These are phyloP conservation scores for Sambucus nigra DNA, from an alignment of 129 eudicot species.

Conservation along the genomic window DNA sequence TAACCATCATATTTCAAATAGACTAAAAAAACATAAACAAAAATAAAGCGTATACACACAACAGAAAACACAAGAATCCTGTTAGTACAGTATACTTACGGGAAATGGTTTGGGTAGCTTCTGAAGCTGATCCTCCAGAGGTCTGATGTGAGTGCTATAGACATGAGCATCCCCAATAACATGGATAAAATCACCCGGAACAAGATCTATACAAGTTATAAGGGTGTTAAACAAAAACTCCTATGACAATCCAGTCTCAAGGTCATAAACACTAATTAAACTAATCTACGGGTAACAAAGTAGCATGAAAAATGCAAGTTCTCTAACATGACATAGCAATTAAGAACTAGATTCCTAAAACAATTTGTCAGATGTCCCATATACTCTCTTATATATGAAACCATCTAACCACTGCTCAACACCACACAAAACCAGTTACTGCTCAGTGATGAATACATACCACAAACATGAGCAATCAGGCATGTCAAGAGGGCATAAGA, in stretches of 20 bases:
- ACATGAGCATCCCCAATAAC: constrained; percentile 69
- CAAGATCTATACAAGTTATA: constrained; percentile 28
- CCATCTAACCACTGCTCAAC: no score
- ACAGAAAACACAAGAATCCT: not conserved
- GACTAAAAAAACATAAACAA: not conserved
- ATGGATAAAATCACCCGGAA: constrained; percentile 57
- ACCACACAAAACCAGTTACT: no score
- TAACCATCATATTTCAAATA: not conserved
- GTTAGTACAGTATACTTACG: constrained; percentile 22
- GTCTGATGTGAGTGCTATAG: constrained; percentile 42
- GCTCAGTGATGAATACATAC: constrained; percentile 30
- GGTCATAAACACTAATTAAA: not conserved
- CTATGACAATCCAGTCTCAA: not conserved
- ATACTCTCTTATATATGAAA: no score
- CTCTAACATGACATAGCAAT: no score
- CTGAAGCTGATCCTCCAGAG: constrained; percentile 48
- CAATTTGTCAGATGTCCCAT: no score
- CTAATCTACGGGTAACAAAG: no score
- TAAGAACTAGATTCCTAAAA: not conserved
- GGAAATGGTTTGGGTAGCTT: constrained; percentile 55
- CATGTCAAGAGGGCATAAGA: constrained; percentile 59
- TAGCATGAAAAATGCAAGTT: no score
- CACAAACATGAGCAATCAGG: constrained; percentile 72
- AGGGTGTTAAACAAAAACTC: not conserved
- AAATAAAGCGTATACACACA: not conserved